Evolutionary conservation across 2,329 filamentous ascomycete species (phyloP).

Genomic region (Tolypocladium endophyticum): DNA sequence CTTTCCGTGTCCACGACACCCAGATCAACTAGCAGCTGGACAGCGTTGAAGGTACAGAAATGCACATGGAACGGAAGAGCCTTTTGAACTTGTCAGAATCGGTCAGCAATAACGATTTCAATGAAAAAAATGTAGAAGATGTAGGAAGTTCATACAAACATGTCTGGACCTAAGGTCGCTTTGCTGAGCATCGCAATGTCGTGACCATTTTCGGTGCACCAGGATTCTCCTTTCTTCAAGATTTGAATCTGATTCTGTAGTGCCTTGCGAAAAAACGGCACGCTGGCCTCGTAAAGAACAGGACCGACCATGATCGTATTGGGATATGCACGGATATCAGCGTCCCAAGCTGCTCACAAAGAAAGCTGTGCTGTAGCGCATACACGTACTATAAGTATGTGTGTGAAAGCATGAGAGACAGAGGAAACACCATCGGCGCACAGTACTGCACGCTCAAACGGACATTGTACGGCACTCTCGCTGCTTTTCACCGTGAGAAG

Average conservation of each 20-base stretch:
- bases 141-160: background rate
- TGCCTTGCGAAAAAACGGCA: background rate
- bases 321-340: background rate
- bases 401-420: too few relatives aligned
- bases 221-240: background rate
- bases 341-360: background rate
- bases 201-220: background rate
- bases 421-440: too few relatives aligned
- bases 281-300: background rate
- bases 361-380: too few relatives aligned
- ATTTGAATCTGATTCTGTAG: background rate
- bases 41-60: background rate
- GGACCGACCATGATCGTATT: background rate
- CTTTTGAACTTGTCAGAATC: background rate
- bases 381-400: too few relatives aligned
- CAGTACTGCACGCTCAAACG: too few relatives aligned
- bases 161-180: background rate
- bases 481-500: too few relatives aligned
- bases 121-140: background rate
- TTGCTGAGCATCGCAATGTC: background rate
- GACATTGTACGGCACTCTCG: too few relatives aligned
- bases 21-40: background rate
- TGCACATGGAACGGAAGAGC: background rate
- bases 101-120: background rate
- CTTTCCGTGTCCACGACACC: background rate